A percentile compares a stretch with the other conserved stretches of the same genome.
Conservation (phyloP, 176 grass and related monocot species). For the Lolium perenne region DNA sequence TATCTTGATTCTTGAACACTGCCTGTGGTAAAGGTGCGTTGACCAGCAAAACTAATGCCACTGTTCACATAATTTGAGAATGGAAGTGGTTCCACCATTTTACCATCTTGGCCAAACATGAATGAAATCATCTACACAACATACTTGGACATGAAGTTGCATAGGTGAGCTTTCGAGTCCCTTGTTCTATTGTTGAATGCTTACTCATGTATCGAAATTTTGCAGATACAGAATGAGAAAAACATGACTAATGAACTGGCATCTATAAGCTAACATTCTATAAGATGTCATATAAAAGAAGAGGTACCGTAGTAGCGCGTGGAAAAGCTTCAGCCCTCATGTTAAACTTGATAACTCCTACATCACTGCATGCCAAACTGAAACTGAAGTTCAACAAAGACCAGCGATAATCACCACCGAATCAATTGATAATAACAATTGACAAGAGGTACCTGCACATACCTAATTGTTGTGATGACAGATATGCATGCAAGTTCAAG, state of each 20-base stretch:
- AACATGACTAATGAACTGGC: neutral
- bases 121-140: slow-evolving; percentile 11
- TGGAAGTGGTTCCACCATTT: neutral
- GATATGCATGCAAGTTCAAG: slow-evolving; percentile 21
- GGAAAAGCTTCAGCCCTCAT: slow-evolving; percentile 4
- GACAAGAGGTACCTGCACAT: neutral
- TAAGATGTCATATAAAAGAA: slow-evolving; percentile 29
- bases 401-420: slow-evolving; percentile 12
- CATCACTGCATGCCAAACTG: slow-evolving; percentile 35
- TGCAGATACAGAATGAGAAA: slow-evolving; percentile 21
- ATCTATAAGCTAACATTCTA: slow-evolving; percentile 23
- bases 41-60: slow-evolving; percentile 7
- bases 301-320: slow-evolving; percentile 25
- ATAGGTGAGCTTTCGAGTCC: neutral
- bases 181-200: neutral
- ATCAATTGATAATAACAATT: slow-evolving; percentile 16
- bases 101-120: slow-evolving; percentile 24
- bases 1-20: neutral
- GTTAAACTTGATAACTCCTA: slow-evolving; percentile 22
- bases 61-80: slow-evolving; percentile 25
- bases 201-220: neutral
- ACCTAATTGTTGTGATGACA: slow-evolving; percentile 16
- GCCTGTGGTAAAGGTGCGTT: neutral
- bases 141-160: slow-evolving; percentile 7
- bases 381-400: slow-evolving; percentile 38